Evolutionary conservation across 2,329 filamentous ascomycete genomes (phyloP).

Genomic region (Colletotrichum cereale): DNA sequence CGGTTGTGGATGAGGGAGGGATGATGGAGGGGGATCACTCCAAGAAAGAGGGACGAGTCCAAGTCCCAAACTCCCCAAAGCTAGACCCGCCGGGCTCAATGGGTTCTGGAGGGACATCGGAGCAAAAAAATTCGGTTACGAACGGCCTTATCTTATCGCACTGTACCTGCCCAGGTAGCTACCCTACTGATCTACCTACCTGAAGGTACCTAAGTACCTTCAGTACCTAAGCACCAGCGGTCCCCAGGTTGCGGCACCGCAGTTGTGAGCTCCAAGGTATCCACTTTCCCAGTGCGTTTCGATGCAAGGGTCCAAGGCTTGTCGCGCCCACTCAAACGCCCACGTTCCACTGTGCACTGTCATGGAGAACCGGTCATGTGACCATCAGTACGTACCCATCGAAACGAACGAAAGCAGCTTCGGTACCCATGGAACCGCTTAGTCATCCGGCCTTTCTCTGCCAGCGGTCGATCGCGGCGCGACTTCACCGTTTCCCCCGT

Average conservation of each 20-base stretch:
- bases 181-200: background rate
- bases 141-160: slow-evolving; percentile 38
- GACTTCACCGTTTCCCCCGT: background rate
- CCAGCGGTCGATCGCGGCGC: background rate
- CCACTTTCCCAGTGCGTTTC: background rate
- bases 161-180: background rate
- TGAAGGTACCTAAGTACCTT: too few relatives aligned
- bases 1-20: slow-evolving; percentile 5
- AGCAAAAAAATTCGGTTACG: slow-evolving; percentile 39
- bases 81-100: slow-evolving; percentile 31
- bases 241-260: slow-evolving; percentile 24
- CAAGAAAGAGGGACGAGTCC: background rate
- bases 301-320: background rate
- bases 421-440: background rate
- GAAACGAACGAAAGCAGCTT: too few relatives aligned
- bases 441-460: background rate
- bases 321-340: background rate
- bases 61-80: background rate
- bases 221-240: slow-evolving; percentile 10
- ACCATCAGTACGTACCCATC: too few relatives aligned
- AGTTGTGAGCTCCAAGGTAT: slow-evolving; percentile 2
- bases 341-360: background rate
- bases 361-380: background rate
- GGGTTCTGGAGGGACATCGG: slow-evolving; percentile 26
- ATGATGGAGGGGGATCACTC: slow-evolving; percentile 14